Conservation (phyloP, 169 alveolate species). For the Fabrea salina region DNA sequence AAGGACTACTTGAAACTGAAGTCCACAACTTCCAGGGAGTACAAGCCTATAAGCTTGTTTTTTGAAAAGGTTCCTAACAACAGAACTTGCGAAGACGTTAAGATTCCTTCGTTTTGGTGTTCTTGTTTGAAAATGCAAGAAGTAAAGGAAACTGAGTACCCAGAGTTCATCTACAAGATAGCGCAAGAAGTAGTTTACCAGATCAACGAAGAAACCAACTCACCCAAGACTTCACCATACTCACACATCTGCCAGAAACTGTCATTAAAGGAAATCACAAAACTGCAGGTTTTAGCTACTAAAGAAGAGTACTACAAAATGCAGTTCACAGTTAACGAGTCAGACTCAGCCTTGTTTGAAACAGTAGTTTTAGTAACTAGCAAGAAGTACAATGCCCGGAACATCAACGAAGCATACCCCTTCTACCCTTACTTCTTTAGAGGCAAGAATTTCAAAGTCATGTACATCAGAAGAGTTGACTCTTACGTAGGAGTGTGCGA, state of each 20-base stretch:
- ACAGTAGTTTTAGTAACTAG: constrained; percentile 20
- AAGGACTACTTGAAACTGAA: neutral
- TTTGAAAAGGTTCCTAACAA: constrained; percentile 22
- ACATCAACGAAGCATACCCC: neutral
- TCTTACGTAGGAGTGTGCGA: constrained; percentile 30
- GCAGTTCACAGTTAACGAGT: neutral
- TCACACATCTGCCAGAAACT: constrained; percentile 22
- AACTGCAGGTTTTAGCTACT: constrained; percentile 22
- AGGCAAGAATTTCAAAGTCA: neutral
- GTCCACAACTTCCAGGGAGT: constrained; percentile 2
- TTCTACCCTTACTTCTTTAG: neutral
- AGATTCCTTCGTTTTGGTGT: constrained; percentile 35
- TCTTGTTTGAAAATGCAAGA: constrained; percentile 28
- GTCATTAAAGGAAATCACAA: neutral
- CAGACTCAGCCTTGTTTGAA: constrained; percentile 14
- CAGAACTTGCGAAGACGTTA: constrained; percentile 31
- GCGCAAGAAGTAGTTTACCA: neutral
- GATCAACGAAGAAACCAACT: constrained; percentile 20
- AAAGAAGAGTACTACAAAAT: constrained; percentile 15
- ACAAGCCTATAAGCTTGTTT: constrained; percentile 25
- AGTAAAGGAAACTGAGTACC: neutral
- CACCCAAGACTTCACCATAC: neutral
- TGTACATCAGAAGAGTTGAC: constrained; percentile 28
- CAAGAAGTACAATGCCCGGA: neutral
- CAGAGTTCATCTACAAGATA: neutral